Base-by-base conservation (phyloP, 176 grass and related monocot species). In the Calamus simplicifolius region DNA sequence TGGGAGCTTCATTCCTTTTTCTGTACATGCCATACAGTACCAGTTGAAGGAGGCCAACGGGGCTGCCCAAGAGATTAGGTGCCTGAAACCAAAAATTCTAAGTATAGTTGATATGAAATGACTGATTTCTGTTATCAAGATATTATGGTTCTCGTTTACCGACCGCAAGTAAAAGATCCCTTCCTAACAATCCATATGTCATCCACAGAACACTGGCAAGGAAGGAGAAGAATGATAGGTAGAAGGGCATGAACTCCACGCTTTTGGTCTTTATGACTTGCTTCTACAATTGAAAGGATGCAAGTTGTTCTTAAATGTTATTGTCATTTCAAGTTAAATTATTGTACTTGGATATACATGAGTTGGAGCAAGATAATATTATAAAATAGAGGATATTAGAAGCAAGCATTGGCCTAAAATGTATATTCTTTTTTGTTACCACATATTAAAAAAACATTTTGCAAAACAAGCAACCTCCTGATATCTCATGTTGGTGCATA, bases 241-340 rank as follows among this genome's bases (percentile, higher is more conserved):
- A 76, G 80, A 88, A 88, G 55, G 89, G 89, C 89, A 93, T 93
- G 80, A 84, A 93, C 63, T 88, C 80, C 63, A 88, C 84, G 49
- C 89, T 93, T 54, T 81, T 93, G 10, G 84, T 88, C 84, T 27
- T 78, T 27, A 88, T 73, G 23, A 93, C 89, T 79, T 72, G 80
- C 76, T 74, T 89, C 85, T 89, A 73, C 54, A 66, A 72, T 65
- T 54, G 2, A 49, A 26, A 26, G 16, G 4, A 35, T 12, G 35
- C 35, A 43, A 13, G 35, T 43, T 43, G 35, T 43, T 43, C 35
- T 43, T 43, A 43, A 43, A 43, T 43, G 35, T 12, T 13, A 12
- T 43, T 43, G 35, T 7, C 8, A 43, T 43, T 43, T 43, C 8
- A 43, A 43, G 35, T 43, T 43, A 12, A 43, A 43, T 43, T 12